These are phyloP conservation scores for Colletotrichum chlorophyti DNA, from an alignment of 2,329 filamentous ascomycete genomes.

Conservation along the genomic window DNA sequence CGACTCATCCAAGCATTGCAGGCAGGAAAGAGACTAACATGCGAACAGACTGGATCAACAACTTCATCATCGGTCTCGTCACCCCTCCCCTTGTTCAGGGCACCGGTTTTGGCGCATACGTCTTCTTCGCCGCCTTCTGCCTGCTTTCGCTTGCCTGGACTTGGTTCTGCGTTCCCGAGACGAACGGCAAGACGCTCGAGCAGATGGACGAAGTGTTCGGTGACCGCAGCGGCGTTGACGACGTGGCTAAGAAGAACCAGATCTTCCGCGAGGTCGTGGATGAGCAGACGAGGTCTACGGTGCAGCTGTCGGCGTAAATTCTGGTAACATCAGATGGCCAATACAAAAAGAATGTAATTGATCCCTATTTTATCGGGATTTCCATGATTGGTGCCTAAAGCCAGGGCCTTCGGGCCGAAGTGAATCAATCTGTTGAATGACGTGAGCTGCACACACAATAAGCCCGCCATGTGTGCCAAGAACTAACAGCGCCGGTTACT, in stretches of 20 bases:
- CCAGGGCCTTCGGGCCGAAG: too few species aligned
- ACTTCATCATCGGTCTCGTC: constrained; percentile 56
- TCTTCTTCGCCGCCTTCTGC: constrained; percentile 36
- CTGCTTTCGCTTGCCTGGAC: constrained; percentile 33
- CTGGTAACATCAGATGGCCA: too few species aligned
- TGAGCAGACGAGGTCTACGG: background rate
- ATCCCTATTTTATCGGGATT: too few species aligned
- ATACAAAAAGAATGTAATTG: too few species aligned
- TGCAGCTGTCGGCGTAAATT: background rate
- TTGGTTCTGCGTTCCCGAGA: constrained; percentile 40
- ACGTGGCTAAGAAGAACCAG: constrained; percentile 25
- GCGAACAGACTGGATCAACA: constrained; percentile 36
- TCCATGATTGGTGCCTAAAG: too few species aligned
- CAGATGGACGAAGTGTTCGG: constrained; percentile 46
- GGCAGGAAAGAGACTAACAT: background rate
- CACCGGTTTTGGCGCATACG: constrained; percentile 53
- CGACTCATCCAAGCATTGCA: fast-evolving
- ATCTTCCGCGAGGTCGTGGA: constrained; percentile 24
- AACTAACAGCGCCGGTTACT: too few species aligned
- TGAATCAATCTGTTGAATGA: too few species aligned
- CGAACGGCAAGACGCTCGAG: constrained; percentile 39
- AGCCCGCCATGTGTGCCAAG: too few species aligned
- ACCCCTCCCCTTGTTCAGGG: constrained; percentile 48
- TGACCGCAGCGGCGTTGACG: constrained; percentile 32
- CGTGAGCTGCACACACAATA: too few species aligned